Percentiles rank a stretch among this genome's conserved stretches.
Evolutionary conservation across 306 rosid species (phyloP).

Genomic region (Begonia peltatifolia): DNA sequence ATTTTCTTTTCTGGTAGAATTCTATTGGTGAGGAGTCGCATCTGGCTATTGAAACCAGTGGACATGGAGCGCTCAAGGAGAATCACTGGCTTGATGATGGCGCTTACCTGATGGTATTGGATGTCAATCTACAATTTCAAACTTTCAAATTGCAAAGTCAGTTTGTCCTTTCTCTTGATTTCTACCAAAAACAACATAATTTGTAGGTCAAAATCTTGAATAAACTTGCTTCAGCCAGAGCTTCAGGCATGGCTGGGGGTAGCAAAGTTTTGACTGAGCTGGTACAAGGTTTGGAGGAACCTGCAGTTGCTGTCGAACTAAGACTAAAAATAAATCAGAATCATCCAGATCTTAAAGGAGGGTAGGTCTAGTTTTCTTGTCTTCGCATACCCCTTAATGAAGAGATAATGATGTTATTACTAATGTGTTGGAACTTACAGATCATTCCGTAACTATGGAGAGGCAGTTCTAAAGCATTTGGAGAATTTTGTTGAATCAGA

Average conservation of each 20-base stretch:
- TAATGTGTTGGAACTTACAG: constrained; percentile 30
- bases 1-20: constrained; percentile 29
- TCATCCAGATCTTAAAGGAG: constrained; percentile 78
- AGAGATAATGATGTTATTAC: constrained; percentile 16
- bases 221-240: constrained; percentile 82
- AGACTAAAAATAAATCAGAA: constrained; percentile 77
- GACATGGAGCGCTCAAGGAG: constrained; percentile 99
- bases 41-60: constrained; percentile 96
- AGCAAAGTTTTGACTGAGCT: constrained; percentile 78
- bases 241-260: constrained; percentile 57
- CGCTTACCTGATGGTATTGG: constrained; percentile 82
- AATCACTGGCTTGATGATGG: constrained; percentile 98
- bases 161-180: not conserved
- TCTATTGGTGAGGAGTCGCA: constrained; percentile 78
- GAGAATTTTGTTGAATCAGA: constrained; percentile 42
- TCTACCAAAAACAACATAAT: not conserved
- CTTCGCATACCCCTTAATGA: too few relatives aligned
- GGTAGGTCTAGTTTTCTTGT: constrained; percentile 25
- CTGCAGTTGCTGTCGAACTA: constrained; percentile 57
- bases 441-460: constrained; percentile 84
- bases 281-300: constrained; percentile 68
- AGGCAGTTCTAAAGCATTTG: constrained; percentile 67
- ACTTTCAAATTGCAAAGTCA: not conserved
- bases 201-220: constrained; percentile 86
- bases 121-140: not conserved